Base-by-base conservation (phyloP, 2,329 filamentous ascomycete species). In the Aspergillus sp. region DNA sequence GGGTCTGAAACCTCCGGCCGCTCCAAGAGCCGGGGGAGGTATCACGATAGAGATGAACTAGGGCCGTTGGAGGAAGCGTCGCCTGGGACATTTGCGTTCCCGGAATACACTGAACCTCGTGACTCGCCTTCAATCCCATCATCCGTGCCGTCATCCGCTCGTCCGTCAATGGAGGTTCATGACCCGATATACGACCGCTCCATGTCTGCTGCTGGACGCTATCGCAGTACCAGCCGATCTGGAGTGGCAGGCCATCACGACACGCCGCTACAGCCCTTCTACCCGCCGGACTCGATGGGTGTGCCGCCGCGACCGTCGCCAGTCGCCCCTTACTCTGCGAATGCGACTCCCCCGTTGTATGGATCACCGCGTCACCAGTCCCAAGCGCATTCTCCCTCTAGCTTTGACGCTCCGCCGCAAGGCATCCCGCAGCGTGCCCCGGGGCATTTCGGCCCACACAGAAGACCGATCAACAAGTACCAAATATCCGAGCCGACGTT, bases 401-500 rank as follows among this genome's bases (percentile, higher is more conserved):
- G 43, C 38, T 33, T 47, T 29, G 42, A 36, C 38, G 43, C 45
- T 39, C 36, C 48, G 25, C 25, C 36, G 25, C 36, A 49, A 33
- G 24, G 37, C 5, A 26, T 45, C n/a, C 41, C 52, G 14, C 51
- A 53, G 33, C 56, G 57, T 41, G 46, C 51, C 8, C 41, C 51
- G 16, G 47, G 50, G 5, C 42, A 50, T 19, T 39, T 39, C 33
- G 41, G 48, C 34, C 52, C 60, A 4, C 67, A 72, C 24, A 79
- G 78, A 59, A 70, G 71, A 45, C 64, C 68, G 0, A 64, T 80
- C 29, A 69, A 70, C 40, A 80, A 80, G 53, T 60, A 64, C 8
- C 69, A 72, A 36, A 80, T 80, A 30, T 78, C 74, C 2, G 75
- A 80, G 44, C 76, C 76, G 0, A 66, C 59, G 3, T 61, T 67